Base-by-base conservation (phyloP, 148 eudicot genomes). In the Polygonum maritimum region DNA sequence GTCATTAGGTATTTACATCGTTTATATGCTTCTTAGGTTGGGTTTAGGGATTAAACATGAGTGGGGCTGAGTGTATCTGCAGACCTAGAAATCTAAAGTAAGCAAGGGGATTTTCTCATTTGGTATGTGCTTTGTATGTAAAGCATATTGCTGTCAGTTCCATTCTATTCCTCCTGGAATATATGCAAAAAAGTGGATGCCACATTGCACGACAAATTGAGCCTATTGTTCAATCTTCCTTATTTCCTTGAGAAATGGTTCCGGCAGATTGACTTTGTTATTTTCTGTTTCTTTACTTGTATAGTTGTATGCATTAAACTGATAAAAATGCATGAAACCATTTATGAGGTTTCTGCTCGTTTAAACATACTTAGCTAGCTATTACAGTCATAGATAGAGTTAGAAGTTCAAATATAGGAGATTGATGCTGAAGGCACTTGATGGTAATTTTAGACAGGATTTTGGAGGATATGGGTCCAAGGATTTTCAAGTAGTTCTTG, bases 1-100 rank as follows among this genome's bases (percentile, higher is more conserved):
- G 96, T 87, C n/a, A 18, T 14, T 67, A 15, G 36, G 21, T 67
- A 36, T 67, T 67, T 14, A 7, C 71, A 5, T 67, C 16, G n/a
- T 67, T 67, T 36, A 10, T 67, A 10, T 65, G 71, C n/a, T 15
- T 13, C 35, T 36, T 36, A 12, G 70, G 70, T 7, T 63, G 69
- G 11, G 13, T 63, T 63, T 31, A 39, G 39, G 40, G 40, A 65
- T 33, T 35, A 33, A 5, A 35, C 0, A 65, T 40, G 14, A 19
- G 8, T 33, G 10, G 41, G 18, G 36, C 16, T 35, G 19, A 65
- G 15, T 60, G 33, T 60, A 60, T 35, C 4, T 22, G 36, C 12
- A 58, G 67, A 60, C 67, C 16, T 10, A 10, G 12, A 60, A 26
- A 63, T 63, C 39, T 33, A 63, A 63, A 63, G 40, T 33, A 57